Evolutionary conservation across 352 stramenopile genomes (phyloP), one percentile per base, ranked within the genome.

Genomic region (Pythium aphanidermatum): DNA sequence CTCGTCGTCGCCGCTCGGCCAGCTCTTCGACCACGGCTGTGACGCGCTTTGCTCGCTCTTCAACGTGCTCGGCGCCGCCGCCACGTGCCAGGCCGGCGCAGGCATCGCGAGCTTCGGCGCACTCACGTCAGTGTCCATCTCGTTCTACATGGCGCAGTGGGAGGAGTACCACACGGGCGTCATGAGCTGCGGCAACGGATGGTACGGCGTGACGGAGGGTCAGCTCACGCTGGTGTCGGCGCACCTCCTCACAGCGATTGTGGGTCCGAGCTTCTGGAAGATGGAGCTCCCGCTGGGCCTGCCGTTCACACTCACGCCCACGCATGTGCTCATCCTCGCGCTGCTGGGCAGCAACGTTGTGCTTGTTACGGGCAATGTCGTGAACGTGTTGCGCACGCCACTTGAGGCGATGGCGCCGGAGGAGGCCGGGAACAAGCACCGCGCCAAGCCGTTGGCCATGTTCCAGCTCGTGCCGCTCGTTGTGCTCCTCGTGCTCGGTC

Each of bases 21-120:
- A 99, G 61, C 70, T 99, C 30, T 99, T 99, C 62, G 97, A 99
- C 70, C 97, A 99, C 75, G 96, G 82, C 36, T 93, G 82, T 46
- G 82, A 93, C 43, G 82, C 82, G n/a, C 44, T 92, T 11, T 88
- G 77, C 63, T 85, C 82, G 26, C 51, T 90, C 16, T 78, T 94
- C 25, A 93, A 87, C 55, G 74, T 88, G 28, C 51, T 92, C 14
- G 87, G 77, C 42, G 79, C 82, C n/a, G 59, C 58, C 23, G 79
- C 74, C 10, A 87, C 79, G 9, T 70, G 73, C 30, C 70, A 84
- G 42, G 46, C 68, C 13, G 82, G 79, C 31, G 48, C 60, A 16
- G 65, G 67, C 10, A 54, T 75, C 25, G 55, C 42, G 25, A 45
- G 65, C 42, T 88, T 77, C 55, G 38, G 73, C 16, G 75, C 67